Conservation (phyloP, 441 rosid species). For the Aleurites moluccanus region DNA sequence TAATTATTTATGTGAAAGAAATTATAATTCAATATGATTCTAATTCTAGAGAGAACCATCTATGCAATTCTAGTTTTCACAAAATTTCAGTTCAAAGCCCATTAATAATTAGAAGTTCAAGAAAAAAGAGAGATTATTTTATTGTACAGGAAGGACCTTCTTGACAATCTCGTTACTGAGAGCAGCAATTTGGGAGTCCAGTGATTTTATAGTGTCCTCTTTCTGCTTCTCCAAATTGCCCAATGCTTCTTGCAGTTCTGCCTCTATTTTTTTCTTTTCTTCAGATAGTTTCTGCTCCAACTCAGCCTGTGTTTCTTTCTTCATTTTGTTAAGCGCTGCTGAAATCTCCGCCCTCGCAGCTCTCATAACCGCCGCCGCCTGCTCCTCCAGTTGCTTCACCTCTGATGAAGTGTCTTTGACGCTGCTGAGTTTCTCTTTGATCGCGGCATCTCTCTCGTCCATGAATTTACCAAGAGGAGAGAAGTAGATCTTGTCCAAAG, state of each 20-base stretch:
- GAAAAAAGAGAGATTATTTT: neutral
- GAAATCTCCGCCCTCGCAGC: conserved; percentile 92
- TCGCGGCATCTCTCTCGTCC: conserved; percentile 74
- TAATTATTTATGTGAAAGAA: too few relatives aligned
- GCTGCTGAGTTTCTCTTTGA: conserved; percentile 71
- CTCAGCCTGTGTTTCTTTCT: conserved; percentile 84
- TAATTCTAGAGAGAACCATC: too few relatives aligned
- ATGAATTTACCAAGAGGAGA: conserved; percentile 86
- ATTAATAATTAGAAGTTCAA: too few relatives aligned
- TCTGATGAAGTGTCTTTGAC: conserved; percentile 80
- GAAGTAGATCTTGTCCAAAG: conserved; percentile 77
- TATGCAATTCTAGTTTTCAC: too few relatives aligned
- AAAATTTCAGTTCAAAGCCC: too few relatives aligned
- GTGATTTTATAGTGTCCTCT: conserved; percentile 66
- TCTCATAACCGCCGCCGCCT: conserved; percentile 72
- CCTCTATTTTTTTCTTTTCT: conserved; percentile 78
- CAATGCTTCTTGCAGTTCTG: conserved; percentile 70
- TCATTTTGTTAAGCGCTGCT: conserved; percentile 80
- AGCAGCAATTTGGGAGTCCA: conserved; percentile 79
- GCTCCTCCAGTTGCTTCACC: conserved; percentile 83
- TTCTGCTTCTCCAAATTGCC: conserved; percentile 76
- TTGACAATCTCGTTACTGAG: conserved; percentile 82
- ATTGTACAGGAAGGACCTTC: conserved; percentile 75
- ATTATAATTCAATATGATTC: too few relatives aligned
- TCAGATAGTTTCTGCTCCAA: conserved; percentile 59